These are phyloP conservation scores for Ensete glaucum DNA, from an alignment of 176 grass and related monocot genomes.

Conservation along the genomic window DNA sequence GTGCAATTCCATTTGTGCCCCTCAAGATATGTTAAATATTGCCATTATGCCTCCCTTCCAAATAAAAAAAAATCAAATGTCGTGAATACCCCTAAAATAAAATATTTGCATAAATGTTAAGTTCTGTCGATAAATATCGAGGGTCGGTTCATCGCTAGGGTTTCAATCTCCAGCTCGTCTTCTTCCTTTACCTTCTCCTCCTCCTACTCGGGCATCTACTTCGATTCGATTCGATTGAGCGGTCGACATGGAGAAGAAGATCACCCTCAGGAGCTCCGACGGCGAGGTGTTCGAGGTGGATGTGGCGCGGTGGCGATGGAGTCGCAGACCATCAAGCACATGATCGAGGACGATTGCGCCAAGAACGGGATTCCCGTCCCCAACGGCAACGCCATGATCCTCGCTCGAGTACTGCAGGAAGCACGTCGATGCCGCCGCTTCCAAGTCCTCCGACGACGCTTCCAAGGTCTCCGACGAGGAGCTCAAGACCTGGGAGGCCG, in stretches of 20 bases:
- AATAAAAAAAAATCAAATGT: too few relatives aligned
- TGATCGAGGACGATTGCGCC: slow-evolving; percentile 48
- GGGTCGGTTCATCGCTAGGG: too few relatives aligned
- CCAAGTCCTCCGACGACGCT: not conserved
- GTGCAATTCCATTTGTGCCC: too few relatives aligned
- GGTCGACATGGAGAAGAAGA: slow-evolving; percentile 22
- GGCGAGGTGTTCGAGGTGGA: slow-evolving; percentile 33
- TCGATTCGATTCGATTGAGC: slow-evolving; percentile 17
- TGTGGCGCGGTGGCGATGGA: slow-evolving; percentile 28
- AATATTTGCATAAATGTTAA: too few relatives aligned
- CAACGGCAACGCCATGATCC: slow-evolving; percentile 41
- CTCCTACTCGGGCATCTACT: too few relatives aligned
- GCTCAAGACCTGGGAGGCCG: slow-evolving; percentile 33
- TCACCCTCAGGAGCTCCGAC: slow-evolving; percentile 29
- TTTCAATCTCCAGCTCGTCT: too few relatives aligned
- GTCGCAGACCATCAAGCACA: slow-evolving; percentile 40
- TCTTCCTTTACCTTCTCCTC: too few relatives aligned
- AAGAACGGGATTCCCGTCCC: slow-evolving; percentile 35
- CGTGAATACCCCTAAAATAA: too few relatives aligned
- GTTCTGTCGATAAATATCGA: too few relatives aligned
- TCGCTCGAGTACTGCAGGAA: slow-evolving; percentile 48
- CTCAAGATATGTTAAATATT: too few relatives aligned
- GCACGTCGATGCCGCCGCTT: slow-evolving; percentile 23
- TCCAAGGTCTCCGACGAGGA: not conserved
- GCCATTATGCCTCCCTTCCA: too few relatives aligned